Percentiles rank a stretch among this genome's conserved stretches.
These are phyloP conservation scores for Ceratocystis alfenasii DNA, from an alignment of 2,329 filamentous ascomycete species.

Conservation along the genomic window DNA sequence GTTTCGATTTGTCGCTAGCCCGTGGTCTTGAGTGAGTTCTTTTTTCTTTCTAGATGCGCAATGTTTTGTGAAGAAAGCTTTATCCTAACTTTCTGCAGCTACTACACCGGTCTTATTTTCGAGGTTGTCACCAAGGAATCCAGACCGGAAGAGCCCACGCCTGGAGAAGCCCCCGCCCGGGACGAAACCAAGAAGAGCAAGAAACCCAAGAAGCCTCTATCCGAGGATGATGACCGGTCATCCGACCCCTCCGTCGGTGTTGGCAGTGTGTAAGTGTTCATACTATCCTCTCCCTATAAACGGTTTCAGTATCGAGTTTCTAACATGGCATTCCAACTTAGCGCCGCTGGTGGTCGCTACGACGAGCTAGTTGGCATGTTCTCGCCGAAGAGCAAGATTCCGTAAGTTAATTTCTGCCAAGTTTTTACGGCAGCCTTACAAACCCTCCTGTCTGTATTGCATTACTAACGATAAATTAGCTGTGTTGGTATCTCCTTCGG, in stretches of 20 bases:
- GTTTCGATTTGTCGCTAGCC: slow-evolving; percentile 81
- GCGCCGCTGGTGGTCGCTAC: slow-evolving; percentile 76
- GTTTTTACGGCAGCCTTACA: not conserved
- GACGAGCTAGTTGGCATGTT: slow-evolving; percentile 94
- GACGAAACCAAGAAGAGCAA: slow-evolving; percentile 34
- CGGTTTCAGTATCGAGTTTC: not conserved
- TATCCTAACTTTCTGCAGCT: slow-evolving; percentile 44
- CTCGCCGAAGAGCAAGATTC: slow-evolving; percentile 69
- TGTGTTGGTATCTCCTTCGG: slow-evolving; percentile 66
- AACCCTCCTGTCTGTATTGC: not conserved
- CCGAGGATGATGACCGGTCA: slow-evolving; percentile 53
- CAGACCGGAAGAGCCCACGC: slow-evolving; percentile 38
- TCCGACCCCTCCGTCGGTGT: slow-evolving; percentile 72
- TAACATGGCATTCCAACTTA: slow-evolving; percentile 10
- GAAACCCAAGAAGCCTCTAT: slow-evolving; percentile 36
- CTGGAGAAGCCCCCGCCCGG: slow-evolving; percentile 28
- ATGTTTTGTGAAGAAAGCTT: not conserved
- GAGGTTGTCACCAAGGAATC: slow-evolving; percentile 78
- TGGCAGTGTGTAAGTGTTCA: slow-evolving; percentile 49
- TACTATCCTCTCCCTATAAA: not conserved
- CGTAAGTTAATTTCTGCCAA: slow-evolving; percentile 28
- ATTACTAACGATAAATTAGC: slow-evolving; percentile 20
- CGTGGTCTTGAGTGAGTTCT: slow-evolving; percentile 58
- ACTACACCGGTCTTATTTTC: slow-evolving; percentile 84
- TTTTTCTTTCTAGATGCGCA: slow-evolving; percentile 35